Conservation (phyloP, 2,329 filamentous ascomycete genomes). For the Aaosphaeria pasadenensis region DNA sequence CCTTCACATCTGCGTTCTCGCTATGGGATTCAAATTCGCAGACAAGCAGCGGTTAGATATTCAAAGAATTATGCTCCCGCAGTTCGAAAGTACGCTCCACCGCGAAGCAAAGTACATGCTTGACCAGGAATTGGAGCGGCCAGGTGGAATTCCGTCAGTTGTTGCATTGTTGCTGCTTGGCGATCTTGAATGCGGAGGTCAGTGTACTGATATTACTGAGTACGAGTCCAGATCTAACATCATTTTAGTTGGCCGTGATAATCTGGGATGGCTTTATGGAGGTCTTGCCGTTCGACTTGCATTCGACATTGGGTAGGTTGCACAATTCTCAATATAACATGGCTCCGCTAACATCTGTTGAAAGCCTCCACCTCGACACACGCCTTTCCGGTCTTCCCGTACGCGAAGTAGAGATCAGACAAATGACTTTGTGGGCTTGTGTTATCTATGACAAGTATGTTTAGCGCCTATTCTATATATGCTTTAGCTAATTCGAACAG, state of each 20-base stretch:
- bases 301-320: constrained; percentile 23
- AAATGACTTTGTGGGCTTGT: constrained; percentile 52
- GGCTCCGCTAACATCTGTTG: background rate
- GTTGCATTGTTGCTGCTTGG: constrained; percentile 52
- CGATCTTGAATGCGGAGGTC: constrained; percentile 50
- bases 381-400: constrained; percentile 43
- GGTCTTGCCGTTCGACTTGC: constrained; percentile 38
- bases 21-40: constrained; percentile 52
- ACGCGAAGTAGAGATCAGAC: constrained; percentile 48
- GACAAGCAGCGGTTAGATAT: constrained; percentile 51
- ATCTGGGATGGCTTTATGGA: constrained; percentile 54
- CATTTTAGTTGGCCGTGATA: constrained; percentile 47
- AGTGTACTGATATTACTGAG: background rate
- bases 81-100: constrained; percentile 52
- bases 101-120: constrained; percentile 55
- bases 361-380: constrained; percentile 50
- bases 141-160: constrained; percentile 52
- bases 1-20: constrained; percentile 51
- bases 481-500: constrained; percentile 11
- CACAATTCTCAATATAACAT: background rate
- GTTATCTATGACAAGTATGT: constrained; percentile 51
- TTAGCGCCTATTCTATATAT: background rate
- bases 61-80: constrained; percentile 45
- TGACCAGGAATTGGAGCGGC: constrained; percentile 52
- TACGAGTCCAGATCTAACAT: background rate